Percentiles rank a stretch among this genome's conserved stretches.
Conservation (phyloP, 2,329 filamentous ascomycete species). For the Ceratocystis destructans region DNA sequence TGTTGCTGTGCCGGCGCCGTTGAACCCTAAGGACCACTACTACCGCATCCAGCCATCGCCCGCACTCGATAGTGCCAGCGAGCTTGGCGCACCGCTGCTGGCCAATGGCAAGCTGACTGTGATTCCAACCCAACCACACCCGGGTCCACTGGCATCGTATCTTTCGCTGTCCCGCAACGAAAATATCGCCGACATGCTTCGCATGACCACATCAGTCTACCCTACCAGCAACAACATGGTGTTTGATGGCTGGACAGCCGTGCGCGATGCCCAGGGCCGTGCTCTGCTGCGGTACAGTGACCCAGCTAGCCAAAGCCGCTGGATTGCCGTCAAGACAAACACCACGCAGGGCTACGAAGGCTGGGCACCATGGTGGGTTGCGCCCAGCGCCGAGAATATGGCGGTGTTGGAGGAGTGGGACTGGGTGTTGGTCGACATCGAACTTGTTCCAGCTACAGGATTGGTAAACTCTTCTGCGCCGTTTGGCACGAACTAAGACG, state of each 20-base stretch:
- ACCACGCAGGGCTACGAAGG: conserved; percentile 15
- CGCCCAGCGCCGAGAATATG: neutral
- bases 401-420: conserved; percentile 9
- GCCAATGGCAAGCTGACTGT: conserved; percentile 8
- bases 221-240: conserved; percentile 10
- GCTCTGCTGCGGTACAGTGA: conserved; percentile 13
- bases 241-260: conserved; percentile 10
- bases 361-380: conserved; percentile 19
- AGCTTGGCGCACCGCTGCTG: neutral
- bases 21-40: conserved; percentile 17
- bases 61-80: conserved; percentile 3
- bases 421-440: conserved; percentile 12
- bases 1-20: conserved; percentile 13
- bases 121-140: conserved; percentile 16
- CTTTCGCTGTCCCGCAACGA: conserved; percentile 8
- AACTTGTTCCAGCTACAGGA: conserved; percentile 16
- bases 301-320: conserved; percentile 4
- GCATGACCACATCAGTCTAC: conserved; percentile 8
- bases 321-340: conserved; percentile 18
- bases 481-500: conserved; percentile 13
- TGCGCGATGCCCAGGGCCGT: conserved; percentile 1
- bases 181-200: conserved; percentile 3
- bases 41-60: conserved; percentile 16
- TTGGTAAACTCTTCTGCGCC: conserved; percentile 17
- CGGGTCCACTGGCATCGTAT: conserved; percentile 12